phyloP scores from a whole-genome alignment of 768 basidiomycete genomes.

The Rhizopogon vesiculosus region DNA sequence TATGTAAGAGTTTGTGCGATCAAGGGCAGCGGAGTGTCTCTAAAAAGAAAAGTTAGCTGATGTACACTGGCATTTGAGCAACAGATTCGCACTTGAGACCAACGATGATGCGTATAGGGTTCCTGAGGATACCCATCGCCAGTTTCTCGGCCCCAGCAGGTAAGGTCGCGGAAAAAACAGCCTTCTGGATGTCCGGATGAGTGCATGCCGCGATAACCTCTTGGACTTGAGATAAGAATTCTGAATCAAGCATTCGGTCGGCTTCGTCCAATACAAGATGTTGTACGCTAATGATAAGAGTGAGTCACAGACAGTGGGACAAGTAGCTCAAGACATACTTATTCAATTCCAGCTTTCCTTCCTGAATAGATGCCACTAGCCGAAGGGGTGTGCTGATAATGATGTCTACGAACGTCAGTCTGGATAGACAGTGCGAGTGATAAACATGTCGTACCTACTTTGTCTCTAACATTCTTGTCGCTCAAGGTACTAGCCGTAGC shows the following conservation, averaged over 20 bases:
- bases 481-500: slow-evolving; percentile 80
- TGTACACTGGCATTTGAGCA: not conserved
- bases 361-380: slow-evolving; percentile 74
- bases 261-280: slow-evolving; percentile 89
- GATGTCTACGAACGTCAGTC: slow-evolving; percentile 51
- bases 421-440: not conserved
- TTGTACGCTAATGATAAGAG: slow-evolving; percentile 53
- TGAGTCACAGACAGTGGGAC: slow-evolving; percentile 5
- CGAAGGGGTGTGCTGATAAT: slow-evolving; percentile 91
- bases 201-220: slow-evolving; percentile 82
- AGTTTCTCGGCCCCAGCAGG: slow-evolving; percentile 85
- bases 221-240: slow-evolving; percentile 85
- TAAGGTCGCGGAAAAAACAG: slow-evolving; percentile 92
- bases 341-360: slow-evolving; percentile 57
- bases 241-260: slow-evolving; percentile 83
- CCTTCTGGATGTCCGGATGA: slow-evolving; percentile 67
- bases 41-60: slow-evolving; percentile 26
- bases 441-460: slow-evolving; percentile 59
- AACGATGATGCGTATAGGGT: slow-evolving; percentile 92
- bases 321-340: slow-evolving; percentile 50
- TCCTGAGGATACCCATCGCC: slow-evolving; percentile 77
- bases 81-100: slow-evolving; percentile 70
- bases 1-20: slow-evolving; percentile 87
- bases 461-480: slow-evolving; percentile 67
- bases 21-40: slow-evolving; percentile 92